Evolutionary conservation across 371 early-diverging fungal species (phyloP), one percentile per base, ranked within the genome.

Genomic region (Nematocida displodere): DNA sequence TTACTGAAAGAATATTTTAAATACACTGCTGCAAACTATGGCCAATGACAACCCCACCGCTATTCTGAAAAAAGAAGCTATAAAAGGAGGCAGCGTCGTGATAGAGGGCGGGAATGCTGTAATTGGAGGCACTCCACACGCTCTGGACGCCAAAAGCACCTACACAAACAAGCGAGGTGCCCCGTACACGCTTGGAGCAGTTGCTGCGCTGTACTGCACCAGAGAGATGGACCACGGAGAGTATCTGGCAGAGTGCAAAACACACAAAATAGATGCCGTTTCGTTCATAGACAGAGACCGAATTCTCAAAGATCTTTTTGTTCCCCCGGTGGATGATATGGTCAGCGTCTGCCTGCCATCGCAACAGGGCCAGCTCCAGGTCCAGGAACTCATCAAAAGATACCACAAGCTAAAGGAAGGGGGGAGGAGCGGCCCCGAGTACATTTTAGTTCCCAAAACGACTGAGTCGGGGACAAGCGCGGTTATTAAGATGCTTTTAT

Each of bases 261-360:
- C n/a, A 17, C 11, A 24, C 4, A n/a, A 47, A 4, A 61, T 71
- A 26, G 59, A 58, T 13, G 52, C 75, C 26, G 59, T 71, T 29
- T 71, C 75, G 39, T 71, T 26, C 44, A 1, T 71, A n/a, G 75
- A 71, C 44, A 55, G 75, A 50, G 75, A 71, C 58, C 58, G 62
- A 39, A 71, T 71, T 8, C 59, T 71, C 52, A 11, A 11, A 8
- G 75, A 71, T 50, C 75, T 71, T 20, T 29, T 49, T 24, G 28
- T 49, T 2, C 33, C 75, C 24, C 48, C 59, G 7, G 49, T 52
- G 4, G 34, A 13, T 13, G 40, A 71, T 31, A 49, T 15, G 13
- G 20, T 24, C 8, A 17, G 17, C 8, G 54, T 71, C 17, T 36
- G 31, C 17, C 40, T 62, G 11, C 15, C 2, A 2, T 2, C 48